These are phyloP conservation scores for Lichtheimia hyalospora DNA, from an alignment of 371 early-diverging fungal species.

Conservation along the genomic window DNA sequence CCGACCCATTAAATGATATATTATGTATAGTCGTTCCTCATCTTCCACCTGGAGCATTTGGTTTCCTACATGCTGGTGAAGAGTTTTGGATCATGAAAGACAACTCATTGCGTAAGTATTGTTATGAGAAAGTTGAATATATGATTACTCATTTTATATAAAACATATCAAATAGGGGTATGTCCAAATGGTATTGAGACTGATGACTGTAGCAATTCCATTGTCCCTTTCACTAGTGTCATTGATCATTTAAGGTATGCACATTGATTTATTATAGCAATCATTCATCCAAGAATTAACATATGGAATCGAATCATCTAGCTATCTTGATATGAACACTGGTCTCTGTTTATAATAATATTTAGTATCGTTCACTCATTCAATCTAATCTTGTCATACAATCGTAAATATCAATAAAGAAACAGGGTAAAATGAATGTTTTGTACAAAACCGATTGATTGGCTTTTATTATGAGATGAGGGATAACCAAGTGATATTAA, in stretches of 20 bases:
- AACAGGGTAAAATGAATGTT: too few species aligned
- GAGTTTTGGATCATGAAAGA: conserved; percentile 18
- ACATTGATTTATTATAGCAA: background rate
- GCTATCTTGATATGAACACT: conserved; percentile 18
- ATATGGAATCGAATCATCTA: background rate
- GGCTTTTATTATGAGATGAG: background rate
- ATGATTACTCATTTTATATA: background rate
- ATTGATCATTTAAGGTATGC: conserved; percentile 7
- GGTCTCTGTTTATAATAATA: conserved; percentile 15
- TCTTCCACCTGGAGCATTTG: conserved; percentile 8
- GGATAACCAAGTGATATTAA: background rate
- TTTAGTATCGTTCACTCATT: background rate
- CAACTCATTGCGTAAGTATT: background rate
- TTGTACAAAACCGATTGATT: too few species aligned
- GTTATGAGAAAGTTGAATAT: background rate
- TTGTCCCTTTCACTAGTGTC: conserved; percentile 17
- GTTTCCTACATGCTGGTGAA: conserved; percentile 21
- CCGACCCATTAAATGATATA: background rate
- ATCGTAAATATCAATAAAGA: too few species aligned
- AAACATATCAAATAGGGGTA: conserved; percentile 4
- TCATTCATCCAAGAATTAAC: background rate
- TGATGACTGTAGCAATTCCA: conserved; percentile 12
- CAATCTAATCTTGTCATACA: too few species aligned
- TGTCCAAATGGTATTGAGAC: conserved; percentile 16
- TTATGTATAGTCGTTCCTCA: conserved; percentile 12